Conservation (phyloP, 2,329 filamentous ascomycete species). For the Falciphora oryzae region DNA sequence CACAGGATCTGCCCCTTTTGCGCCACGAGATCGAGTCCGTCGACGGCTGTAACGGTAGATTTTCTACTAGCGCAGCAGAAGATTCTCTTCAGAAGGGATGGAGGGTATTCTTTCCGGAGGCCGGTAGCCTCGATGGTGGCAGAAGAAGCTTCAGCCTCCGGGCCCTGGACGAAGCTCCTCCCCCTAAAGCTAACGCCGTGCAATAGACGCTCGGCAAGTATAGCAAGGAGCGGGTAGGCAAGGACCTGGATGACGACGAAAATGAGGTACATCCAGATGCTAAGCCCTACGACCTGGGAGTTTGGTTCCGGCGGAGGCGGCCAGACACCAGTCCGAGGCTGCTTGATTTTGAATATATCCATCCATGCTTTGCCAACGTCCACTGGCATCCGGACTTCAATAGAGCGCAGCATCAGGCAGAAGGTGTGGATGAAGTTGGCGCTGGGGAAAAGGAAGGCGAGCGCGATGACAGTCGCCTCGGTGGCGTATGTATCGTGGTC, state of each 20-base stretch:
- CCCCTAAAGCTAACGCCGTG: conserved; percentile 67
- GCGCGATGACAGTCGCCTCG: conserved; percentile 62
- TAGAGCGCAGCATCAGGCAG: conserved; percentile 72
- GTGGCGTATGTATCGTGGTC: conserved; percentile 54
- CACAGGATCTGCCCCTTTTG: conserved; percentile 78
- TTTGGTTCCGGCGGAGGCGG: background rate
- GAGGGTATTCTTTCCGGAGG: conserved; percentile 74
- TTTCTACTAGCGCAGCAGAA: conserved; percentile 42
- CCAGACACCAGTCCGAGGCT: conserved; percentile 49
- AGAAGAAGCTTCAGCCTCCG: conserved; percentile 23
- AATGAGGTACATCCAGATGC: conserved; percentile 54
- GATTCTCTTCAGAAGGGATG: conserved; percentile 53
- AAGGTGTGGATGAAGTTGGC: conserved; percentile 79
- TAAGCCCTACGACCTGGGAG: background rate
- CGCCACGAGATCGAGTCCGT: conserved; percentile 66
- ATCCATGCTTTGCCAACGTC: conserved; percentile 60
- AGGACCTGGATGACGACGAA: conserved; percentile 74
- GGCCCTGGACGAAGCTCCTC: conserved; percentile 43
- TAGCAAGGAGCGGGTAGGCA: conserved; percentile 69
- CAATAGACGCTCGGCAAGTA: conserved; percentile 64
- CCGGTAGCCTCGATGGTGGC: conserved; percentile 63
- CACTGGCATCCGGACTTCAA: conserved; percentile 54
- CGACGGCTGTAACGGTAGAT: conserved; percentile 73
- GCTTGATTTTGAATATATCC: conserved; percentile 57
- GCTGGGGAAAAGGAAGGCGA: conserved; percentile 65